These are phyloP conservation scores for Psilocybe sp. DNA, from an alignment of 768 basidiomycete species.

Conservation along the genomic window DNA sequence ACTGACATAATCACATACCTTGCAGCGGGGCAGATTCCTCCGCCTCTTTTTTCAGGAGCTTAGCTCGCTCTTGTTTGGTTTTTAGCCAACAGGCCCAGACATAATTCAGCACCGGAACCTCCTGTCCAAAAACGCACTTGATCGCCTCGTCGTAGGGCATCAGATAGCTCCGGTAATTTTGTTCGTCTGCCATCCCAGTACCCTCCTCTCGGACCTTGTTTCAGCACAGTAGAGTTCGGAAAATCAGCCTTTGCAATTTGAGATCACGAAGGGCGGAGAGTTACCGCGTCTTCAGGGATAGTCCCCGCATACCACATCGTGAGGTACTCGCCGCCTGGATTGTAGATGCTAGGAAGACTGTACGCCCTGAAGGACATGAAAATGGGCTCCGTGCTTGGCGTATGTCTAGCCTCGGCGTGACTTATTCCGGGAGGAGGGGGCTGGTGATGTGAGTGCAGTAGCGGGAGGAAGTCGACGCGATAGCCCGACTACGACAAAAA, in stretches of 20 bases:
- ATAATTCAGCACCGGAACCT: slow-evolving; percentile 33
- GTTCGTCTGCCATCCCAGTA: slow-evolving; percentile 60
- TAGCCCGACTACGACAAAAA: slow-evolving; percentile 43
- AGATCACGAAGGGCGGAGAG: slow-evolving; percentile 14
- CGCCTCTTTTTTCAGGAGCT: slow-evolving; percentile 1
- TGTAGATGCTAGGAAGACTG: neutral
- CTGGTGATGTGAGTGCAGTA: slow-evolving; percentile 37
- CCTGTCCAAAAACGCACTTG: slow-evolving; percentile 21
- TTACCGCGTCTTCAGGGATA: slow-evolving; percentile 50
- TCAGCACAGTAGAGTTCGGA: neutral
- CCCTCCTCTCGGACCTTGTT: slow-evolving; percentile 40
- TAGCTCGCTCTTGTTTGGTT: slow-evolving; percentile 10
- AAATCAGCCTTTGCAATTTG: neutral
- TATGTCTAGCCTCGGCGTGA: slow-evolving; percentile 2
- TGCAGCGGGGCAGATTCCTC: neutral
- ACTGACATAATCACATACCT: too few relatives aligned
- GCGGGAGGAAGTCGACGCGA: slow-evolving; percentile 42
- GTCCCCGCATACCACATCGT: slow-evolving; percentile 55
- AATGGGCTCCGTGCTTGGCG: slow-evolving; percentile 41
- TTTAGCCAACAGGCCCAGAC: slow-evolving; percentile 35
- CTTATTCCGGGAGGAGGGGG: slow-evolving; percentile 32
- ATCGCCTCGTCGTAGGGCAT: slow-evolving; percentile 44
- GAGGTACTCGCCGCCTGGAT: slow-evolving; percentile 48
- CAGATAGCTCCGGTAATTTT: slow-evolving; percentile 42
- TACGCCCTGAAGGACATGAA: slow-evolving; percentile 21